These are phyloP conservation scores for Neoboletus subvelutipes DNA, from an alignment of 768 basidiomycete species.

Conservation along the genomic window DNA sequence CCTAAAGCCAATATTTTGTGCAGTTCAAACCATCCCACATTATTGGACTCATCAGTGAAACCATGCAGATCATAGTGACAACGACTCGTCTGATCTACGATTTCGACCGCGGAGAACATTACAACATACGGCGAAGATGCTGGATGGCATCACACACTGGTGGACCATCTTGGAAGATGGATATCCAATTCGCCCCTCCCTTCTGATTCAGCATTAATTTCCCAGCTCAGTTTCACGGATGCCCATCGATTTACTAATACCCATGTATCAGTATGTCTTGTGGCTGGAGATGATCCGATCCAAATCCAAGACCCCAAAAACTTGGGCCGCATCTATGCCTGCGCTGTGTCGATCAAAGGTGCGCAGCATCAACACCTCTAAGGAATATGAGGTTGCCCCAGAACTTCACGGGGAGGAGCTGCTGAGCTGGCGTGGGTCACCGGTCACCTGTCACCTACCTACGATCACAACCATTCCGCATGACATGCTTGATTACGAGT, in stretches of 20 bases:
- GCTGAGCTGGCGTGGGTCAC: not conserved
- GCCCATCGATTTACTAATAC: not conserved
- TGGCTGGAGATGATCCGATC: not conserved
- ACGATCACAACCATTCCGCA: not conserved
- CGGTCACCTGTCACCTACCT: not conserved
- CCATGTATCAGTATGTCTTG: not conserved
- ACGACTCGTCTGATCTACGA: not conserved
- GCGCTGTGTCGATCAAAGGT: not conserved
- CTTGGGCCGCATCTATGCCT: not conserved
- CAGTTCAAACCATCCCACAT: not conserved
- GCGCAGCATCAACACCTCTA: not conserved
- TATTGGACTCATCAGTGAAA: not conserved
- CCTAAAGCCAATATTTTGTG: not conserved
- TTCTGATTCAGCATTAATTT: not conserved
- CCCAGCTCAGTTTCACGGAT: not conserved
- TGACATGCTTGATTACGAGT: not conserved
- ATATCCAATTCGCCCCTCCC: not conserved
- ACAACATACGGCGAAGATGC: not conserved
- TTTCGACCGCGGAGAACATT: not conserved
- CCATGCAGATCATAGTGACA: not conserved
- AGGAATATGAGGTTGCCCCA: not conserved
- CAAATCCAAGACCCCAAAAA: not conserved
- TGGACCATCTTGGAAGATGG: not conserved
- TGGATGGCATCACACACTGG: not conserved
- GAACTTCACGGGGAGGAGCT: conserved; percentile 2